Evolutionary conservation across 106 monocot species (phyloP), one percentile per base, ranked within the genome.

Genomic region (Dendrobium catenatum): DNA sequence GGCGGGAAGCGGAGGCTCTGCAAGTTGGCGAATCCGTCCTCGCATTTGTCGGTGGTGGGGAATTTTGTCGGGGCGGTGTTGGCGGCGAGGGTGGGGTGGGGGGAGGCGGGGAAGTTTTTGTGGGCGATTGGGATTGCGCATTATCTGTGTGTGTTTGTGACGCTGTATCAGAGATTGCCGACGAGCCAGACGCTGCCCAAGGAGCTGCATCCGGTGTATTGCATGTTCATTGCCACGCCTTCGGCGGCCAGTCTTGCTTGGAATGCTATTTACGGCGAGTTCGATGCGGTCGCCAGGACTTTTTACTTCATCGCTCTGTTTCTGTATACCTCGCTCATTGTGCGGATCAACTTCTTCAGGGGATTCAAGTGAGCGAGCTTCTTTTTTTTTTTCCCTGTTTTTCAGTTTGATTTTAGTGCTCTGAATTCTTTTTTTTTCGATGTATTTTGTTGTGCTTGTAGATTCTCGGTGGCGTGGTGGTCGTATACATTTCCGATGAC

Each of bases 381-480:
- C 16, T 6, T 9, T 78, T 68, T 20, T 37, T 46, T 79, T 51
- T 67, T 20, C 6, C 64, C 44, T 10, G 29, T 41, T 9, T 58
- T 44, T 37, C 37, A 37, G 37, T 37, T 37, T 37, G 37, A 37
- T 37, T 37, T 19, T 10, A 56, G 3, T 56, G 3, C 13, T 56
- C 9, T 46, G 15, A 19, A 8, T 56, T 56, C 16, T 18, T 56
- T 56, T 56, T 44, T 46, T 46, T 46, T 46, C 9, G 6, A 46
- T 46, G 9, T 9, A 46, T 46, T 46, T 46, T 9, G 9, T 37
- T 37, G 37, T 3, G 37, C 37, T 61, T 77, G 67, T 81, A 92
- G 89, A 76, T 96, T 96, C 82, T 96, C 96, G 18, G 73, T 96
- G 48, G 94, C 96, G 27, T 96, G 96, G 96, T 96, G 96, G 96